These are phyloP conservation scores for Alternaria ethzedia DNA, from an alignment of 2,329 filamentous ascomycete species.

Conservation along the genomic window DNA sequence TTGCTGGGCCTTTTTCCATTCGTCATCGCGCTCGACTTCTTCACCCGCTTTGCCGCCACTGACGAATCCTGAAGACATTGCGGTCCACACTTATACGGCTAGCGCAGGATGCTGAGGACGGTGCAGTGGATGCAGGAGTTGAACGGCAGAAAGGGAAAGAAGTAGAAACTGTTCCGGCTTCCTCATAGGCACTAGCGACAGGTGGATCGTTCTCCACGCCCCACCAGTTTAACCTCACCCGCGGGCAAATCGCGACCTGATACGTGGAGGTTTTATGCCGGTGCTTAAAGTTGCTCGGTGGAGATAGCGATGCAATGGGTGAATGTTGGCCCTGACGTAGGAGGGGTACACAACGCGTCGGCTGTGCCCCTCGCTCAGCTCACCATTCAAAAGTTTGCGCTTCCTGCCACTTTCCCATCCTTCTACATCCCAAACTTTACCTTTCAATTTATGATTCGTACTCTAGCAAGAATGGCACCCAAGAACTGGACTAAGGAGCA, in stretches of 20 bases:
- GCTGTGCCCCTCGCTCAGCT: constrained; percentile 4
- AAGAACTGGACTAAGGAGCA: constrained; percentile 49
- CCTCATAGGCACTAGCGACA: constrained; percentile 12
- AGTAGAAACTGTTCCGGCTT: constrained; percentile 12
- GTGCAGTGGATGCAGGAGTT: background rate
- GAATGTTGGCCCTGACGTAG: constrained; percentile 14
- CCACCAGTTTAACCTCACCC: constrained; percentile 8
- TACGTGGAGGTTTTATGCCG: constrained; percentile 14
- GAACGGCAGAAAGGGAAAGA: constrained; percentile 4
- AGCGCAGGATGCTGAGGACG: constrained; percentile 13
- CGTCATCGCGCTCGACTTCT: constrained; percentile 53
- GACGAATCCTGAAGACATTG: constrained; percentile 59
- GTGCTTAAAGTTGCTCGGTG: constrained; percentile 11
- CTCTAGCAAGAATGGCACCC: constrained; percentile 38
- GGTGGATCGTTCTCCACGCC: background rate
- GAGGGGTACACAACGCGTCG: constrained; percentile 14
- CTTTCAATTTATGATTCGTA: constrained; percentile 29
- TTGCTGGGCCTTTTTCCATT: constrained; percentile 70
- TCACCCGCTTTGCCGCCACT: constrained; percentile 58
- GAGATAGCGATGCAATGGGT: background rate
- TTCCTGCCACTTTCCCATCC: constrained; percentile 3
- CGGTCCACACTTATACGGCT: constrained; percentile 14
- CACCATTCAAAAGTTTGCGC: constrained; percentile 8
- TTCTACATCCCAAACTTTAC: constrained; percentile 10
- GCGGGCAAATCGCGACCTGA: constrained; percentile 12